Evolutionary conservation across 345 rosid genomes (phyloP), one percentile per base, ranked within the genome.

Genomic region (Laguncularia racemosa): DNA sequence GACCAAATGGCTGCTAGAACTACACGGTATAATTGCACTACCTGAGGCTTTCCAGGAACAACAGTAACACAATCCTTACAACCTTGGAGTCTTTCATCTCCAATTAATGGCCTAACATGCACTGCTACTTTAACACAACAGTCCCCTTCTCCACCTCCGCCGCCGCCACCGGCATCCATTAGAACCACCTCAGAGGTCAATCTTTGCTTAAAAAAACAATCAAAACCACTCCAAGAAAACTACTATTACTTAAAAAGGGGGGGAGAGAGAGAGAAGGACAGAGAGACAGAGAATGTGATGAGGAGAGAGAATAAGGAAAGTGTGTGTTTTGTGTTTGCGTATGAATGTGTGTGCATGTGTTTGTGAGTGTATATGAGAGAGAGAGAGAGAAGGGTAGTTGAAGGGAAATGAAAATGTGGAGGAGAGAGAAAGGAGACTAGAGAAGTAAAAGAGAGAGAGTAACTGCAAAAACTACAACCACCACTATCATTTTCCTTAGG

Each of bases 111-210:
- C 65, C 99, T 78, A n/a, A 95, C 66, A 53, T 95, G 99, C 52
- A 95, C 96, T 13, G 99, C 92, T 57, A 95, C 99, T 66, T 90
- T 95, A 20, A 95, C 97, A 52, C 92, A 95, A 44, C 99, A 95
- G 68, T 88, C 89, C 78, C 88, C 96, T 6, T 62, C 69, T 0
- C 60, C 60, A 6, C 78, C 46, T 69, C 56, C 58, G 71, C 60
- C 46, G 64, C 55, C 55, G 10, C 28, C 60, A 7, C 48, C 55
- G 50, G 83, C 74, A 69, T 81, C 85, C 88, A 83, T 79, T 44
- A 59, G 72, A 48, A 63, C 62, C 60, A 43, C 59, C 50, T 49
- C 55, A 48, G 51, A 53, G 44, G 21, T 46, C 51, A 53, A 28
- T 20, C 20, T 20, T 45, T 16, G 48, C 65, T 44, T 11, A 40